Conservation (phyloP, 2,329 filamentous ascomycete genomes). For the Sporothrix schenckii region DNA sequence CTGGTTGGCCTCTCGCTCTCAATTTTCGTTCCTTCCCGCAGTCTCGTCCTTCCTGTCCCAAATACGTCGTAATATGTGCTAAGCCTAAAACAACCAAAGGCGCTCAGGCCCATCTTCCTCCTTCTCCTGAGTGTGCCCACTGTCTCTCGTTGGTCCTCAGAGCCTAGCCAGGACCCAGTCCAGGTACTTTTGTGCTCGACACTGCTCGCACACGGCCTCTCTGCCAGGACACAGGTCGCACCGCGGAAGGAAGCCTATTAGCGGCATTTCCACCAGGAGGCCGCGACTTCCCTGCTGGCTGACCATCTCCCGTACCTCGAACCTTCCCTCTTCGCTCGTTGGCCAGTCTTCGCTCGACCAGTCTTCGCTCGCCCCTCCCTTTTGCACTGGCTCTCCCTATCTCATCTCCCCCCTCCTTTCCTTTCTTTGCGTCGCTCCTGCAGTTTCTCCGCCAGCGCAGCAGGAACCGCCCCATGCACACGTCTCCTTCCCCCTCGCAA, state of each 20-base stretch:
- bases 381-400: neutral
- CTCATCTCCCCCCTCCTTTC: slow-evolving; percentile 23
- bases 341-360: slow-evolving; percentile 11
- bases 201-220: neutral
- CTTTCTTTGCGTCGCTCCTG: slow-evolving; percentile 15
- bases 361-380: slow-evolving; percentile 12
- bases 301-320: slow-evolving; percentile 29
- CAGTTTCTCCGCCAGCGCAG: slow-evolving; percentile 27
- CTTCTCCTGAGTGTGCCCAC: neutral
- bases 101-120: slow-evolving; percentile 13
- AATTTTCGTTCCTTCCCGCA: slow-evolving; percentile 3
- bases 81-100: slow-evolving; percentile 23
- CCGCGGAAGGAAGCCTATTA: slow-evolving; percentile 12
- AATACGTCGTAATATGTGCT: neutral
- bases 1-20: neutral
- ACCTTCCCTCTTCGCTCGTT: slow-evolving; percentile 29
- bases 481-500: slow-evolving; percentile 21
- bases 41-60: neutral
- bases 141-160: slow-evolving; percentile 1
- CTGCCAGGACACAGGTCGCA: neutral
- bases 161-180: neutral
- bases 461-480: slow-evolving; percentile 25
- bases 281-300: slow-evolving; percentile 26
- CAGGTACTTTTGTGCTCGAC: slow-evolving; percentile 17
- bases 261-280: slow-evolving; percentile 9